Conservation (phyloP, 352 stramenopile species). For the Pythium coloratum region DNA sequence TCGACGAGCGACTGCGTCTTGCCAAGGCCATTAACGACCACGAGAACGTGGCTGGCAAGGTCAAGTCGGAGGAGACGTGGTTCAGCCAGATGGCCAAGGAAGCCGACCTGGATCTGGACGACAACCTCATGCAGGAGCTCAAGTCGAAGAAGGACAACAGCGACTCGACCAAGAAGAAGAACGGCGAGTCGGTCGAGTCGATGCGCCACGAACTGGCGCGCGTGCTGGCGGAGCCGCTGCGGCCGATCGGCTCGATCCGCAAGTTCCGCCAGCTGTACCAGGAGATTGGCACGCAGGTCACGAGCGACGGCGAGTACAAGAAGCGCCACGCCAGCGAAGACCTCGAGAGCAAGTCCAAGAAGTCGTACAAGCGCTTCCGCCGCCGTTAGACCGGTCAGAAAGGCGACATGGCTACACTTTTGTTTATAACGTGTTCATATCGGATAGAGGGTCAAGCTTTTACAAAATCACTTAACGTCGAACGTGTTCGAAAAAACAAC, state of each 20-base stretch:
- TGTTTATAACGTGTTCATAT: slow-evolving; percentile 10
- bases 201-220: slow-evolving; percentile 57
- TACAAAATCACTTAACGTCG: too few relatives aligned
- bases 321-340: slow-evolving; percentile 74
- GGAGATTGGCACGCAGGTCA: slow-evolving; percentile 67
- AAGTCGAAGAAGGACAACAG: slow-evolving; percentile 65
- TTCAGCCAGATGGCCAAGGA: slow-evolving; percentile 85
- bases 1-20: slow-evolving; percentile 80
- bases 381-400: slow-evolving; percentile 25
- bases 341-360: slow-evolving; percentile 70
- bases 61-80: slow-evolving; percentile 83
- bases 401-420: slow-evolving; percentile 9
- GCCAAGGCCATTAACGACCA: slow-evolving; percentile 81
- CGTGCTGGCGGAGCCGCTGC: slow-evolving; percentile 59
- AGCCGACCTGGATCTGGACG: slow-evolving; percentile 79
- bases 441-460: background rate
- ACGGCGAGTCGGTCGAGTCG: slow-evolving; percentile 54
- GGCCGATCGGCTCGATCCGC: slow-evolving; percentile 72
- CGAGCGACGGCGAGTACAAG: slow-evolving; percentile 72
- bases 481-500: background rate
- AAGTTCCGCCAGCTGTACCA: slow-evolving; percentile 85
- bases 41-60: slow-evolving; percentile 71
- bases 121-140: slow-evolving; percentile 71
- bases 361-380: slow-evolving; percentile 85
- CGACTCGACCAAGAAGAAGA: slow-evolving; percentile 45